Conservation (phyloP, 2,329 filamentous ascomycete genomes). For the Ciborinia camelliae region DNA sequence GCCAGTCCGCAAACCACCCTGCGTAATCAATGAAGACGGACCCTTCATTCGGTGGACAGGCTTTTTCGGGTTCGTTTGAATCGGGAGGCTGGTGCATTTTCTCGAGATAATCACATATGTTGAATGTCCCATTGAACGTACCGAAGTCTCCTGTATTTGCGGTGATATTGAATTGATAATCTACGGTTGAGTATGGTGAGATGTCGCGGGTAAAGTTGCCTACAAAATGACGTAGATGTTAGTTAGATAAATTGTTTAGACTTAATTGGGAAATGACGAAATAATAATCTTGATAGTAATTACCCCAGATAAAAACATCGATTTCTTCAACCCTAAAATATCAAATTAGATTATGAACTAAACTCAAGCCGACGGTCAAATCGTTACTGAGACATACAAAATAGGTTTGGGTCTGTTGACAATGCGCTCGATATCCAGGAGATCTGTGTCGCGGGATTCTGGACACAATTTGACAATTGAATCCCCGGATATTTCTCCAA, state of each 20-base stretch:
- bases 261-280: too few relatives aligned
- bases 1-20: too few relatives aligned
- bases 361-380: slow-evolving; percentile 1
- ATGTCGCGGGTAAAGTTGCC: slow-evolving; percentile 18
- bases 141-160: slow-evolving; percentile 12
- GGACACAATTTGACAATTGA: slow-evolving; percentile 20
- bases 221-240: not conserved
- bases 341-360: slow-evolving; percentile 9
- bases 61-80: too few relatives aligned
- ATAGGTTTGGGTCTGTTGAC: slow-evolving; percentile 12
- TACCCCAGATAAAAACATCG: slow-evolving; percentile 19
- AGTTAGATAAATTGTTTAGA: slow-evolving; percentile 15
- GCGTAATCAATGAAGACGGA: too few relatives aligned
- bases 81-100: too few relatives aligned
- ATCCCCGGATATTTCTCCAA: slow-evolving; percentile 6
- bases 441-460: slow-evolving; percentile 19
- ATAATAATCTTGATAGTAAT: too few relatives aligned
- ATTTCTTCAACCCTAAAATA: slow-evolving; percentile 18
- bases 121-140: slow-evolving; percentile 8
- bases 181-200: slow-evolving; percentile 15
- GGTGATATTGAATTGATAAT: slow-evolving; percentile 12
- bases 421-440: slow-evolving; percentile 16
- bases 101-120: too few relatives aligned
- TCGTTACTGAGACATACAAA: slow-evolving; percentile 17
- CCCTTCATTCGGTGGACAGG: too few relatives aligned